Base-by-base conservation (phyloP, 257 asterid genomes). In the Solanum ossicruentum region DNA sequence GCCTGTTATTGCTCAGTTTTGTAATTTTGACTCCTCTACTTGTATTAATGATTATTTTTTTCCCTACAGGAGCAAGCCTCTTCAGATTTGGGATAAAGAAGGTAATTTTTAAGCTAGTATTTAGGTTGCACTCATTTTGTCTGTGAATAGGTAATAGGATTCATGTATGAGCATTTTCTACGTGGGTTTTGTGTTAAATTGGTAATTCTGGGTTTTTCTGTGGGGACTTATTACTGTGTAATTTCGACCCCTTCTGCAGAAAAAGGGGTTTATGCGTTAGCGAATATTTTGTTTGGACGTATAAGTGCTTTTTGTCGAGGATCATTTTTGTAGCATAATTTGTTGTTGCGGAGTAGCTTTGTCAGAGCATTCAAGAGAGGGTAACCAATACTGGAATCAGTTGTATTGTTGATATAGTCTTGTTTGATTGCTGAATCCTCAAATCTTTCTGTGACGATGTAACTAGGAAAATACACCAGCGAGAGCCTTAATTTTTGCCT, bases 31-130 rank as follows among this genome's bases (percentile, higher is more conserved):
- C 56, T 61, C 66, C 8, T 52, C 20, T 60, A 54, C 13, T 61
- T 8, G 8, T 36, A 23, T 81, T 20, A 43, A 51, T 70, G 47
- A 56, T 82, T 83, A 2, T 81, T 28, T 77, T 43, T 10, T 45
- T 67, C 13, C 41, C 70, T 70, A 2, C 92, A 96, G 98, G 96
- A 96, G 99, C 92, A 96, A 96, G 90, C 99, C 99, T 80, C 86
- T 96, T 87, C 99, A 96, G 94, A 96, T 96, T 83, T 95, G 99
- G 98, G 98, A 95, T 87, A 96, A 95, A 91, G 98, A 95, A 92
- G 97, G 99, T 93, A 81, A 51, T 12, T 7, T 58, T 23, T 26
- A 61, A 57, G 47, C 7, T 47, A 63, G 54, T 67, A 20, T 18
- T 5, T 12, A 66, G 18, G 70, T 47, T 70, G 57, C 13, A 21